Base-by-base conservation (phyloP, 1,284 basidiomycete species). In the Moesziomyces sp. region DNA sequence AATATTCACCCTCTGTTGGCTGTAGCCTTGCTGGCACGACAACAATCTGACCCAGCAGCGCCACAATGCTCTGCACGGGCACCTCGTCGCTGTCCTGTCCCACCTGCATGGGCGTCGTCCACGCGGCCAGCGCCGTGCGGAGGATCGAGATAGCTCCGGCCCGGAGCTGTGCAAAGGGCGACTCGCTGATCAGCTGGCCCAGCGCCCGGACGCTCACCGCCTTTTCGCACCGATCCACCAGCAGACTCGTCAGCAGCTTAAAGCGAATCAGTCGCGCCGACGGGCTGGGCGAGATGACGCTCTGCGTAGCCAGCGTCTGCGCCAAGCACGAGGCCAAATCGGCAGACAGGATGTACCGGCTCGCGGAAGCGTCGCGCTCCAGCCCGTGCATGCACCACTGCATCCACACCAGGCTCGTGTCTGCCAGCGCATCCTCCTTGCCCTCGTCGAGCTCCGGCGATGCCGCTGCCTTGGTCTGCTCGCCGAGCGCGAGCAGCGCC, bases 121-220 rank as follows among this genome's bases (percentile, higher is more conserved):
- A 57, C 9, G 16, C n/a, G 1, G 40, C 6, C 45, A 61, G 8
- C 3, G 48, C 46, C 2, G 30, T 46, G 8, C 70, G 59, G 24
- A 76, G 40, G 16, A 76, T 61, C 11, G 68, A 56, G 19, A 72
- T 49, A 3, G 52, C 70, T 1, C 58, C 78, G 28, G 69, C 64
- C 0, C 63, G 67, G 47, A 79, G 28, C 52, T 79, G 78, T 5
- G 70, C 52, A 57, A 76, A 79, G 13, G 78, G 78, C 44, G 77
- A 76, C 16, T 52, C 54, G 4, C 47, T 42, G 24, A 77, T 58
- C 18, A 78, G 48, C 48, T 78, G 69, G 14, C 46, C 65, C 9
- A 74, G 7, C 26, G 64, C 43, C 44, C 50, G 54, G 34, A 76
- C 2, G 13, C 65, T 59, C 1, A 53, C 38, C 14, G 10, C 23